These are phyloP conservation scores for Acanthamoeba lenticulata DNA, from an alignment of 208 protist genomes.

Conservation along the genomic window DNA sequence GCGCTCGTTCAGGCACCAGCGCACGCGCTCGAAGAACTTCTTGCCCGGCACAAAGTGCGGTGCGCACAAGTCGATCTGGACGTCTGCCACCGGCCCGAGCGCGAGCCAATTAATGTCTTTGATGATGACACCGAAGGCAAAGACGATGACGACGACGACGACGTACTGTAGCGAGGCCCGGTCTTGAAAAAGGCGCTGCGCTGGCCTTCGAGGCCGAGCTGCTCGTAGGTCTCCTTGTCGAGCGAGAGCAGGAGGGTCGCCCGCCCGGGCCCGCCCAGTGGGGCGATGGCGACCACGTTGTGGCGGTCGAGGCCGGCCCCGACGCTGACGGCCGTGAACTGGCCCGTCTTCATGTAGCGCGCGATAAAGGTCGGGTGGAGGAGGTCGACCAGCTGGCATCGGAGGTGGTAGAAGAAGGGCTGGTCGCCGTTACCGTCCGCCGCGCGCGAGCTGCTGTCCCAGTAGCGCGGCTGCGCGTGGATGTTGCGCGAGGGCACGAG, in stretches of 20 bases:
- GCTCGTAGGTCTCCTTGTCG: slow-evolving; percentile 68
- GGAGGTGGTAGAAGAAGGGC: slow-evolving; percentile 43
- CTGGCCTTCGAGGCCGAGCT: slow-evolving; percentile 36
- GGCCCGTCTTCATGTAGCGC: slow-evolving; percentile 33
- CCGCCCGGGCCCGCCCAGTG: neutral
- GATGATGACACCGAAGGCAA: neutral
- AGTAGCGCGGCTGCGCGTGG: neutral
- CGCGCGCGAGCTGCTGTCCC: neutral
- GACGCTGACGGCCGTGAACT: slow-evolving; percentile 29
- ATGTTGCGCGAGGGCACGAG: neutral
- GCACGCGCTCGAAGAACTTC: slow-evolving; percentile 49
- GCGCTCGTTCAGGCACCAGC: slow-evolving; percentile 18
- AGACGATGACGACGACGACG: too few relatives aligned
- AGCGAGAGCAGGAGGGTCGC: slow-evolving; percentile 43
- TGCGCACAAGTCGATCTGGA: slow-evolving; percentile 10
- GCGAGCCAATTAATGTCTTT: neutral
- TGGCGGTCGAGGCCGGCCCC: slow-evolving; percentile 24
- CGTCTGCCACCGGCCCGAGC: neutral
- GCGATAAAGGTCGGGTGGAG: slow-evolving; percentile 33
- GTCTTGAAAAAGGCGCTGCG: slow-evolving; percentile 8
- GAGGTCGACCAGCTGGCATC: slow-evolving; percentile 8
- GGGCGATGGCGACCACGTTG: slow-evolving; percentile 44
- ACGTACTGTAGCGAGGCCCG: neutral
- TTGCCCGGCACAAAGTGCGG: slow-evolving; percentile 18
- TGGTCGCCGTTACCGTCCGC: neutral